A percentile compares a stretch with the other conserved stretches of the same genome.
Conservation (phyloP, 1,284 basidiomycete species). For the Sparassis latifolia region DNA sequence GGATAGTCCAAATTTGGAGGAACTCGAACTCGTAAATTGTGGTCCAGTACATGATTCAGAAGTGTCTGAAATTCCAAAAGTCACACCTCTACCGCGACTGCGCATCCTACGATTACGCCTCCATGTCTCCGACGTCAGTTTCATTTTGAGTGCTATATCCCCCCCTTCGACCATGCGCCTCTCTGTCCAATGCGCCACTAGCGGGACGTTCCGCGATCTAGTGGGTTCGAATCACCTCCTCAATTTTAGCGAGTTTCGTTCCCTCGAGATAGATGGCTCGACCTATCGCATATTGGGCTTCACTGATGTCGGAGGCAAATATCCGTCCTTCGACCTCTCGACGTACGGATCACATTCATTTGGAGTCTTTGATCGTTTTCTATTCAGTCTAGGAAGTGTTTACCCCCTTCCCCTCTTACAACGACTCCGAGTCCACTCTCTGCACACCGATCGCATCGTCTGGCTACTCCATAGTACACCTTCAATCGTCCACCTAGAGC, state of each 20-base stretch:
- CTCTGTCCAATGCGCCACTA: background rate
- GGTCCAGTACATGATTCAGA: background rate
- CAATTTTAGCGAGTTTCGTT: background rate
- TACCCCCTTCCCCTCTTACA: background rate
- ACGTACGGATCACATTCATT: background rate
- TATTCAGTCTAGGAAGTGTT: background rate
- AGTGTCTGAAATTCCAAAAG: background rate
- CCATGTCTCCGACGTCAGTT: background rate
- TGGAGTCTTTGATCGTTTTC: background rate
- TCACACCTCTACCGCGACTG: background rate
- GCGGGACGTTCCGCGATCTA: background rate
- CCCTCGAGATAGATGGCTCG: background rate
- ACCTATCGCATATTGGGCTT: background rate
- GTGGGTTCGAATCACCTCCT: background rate
- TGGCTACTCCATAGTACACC: background rate
- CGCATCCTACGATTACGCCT: background rate
- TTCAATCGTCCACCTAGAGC: background rate
- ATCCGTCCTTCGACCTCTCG: background rate
- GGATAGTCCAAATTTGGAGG: conserved; percentile 2
- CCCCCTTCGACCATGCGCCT: background rate
- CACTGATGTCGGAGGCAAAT: background rate
- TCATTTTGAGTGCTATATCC: background rate
- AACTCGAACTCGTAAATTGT: background rate
- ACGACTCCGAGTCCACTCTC: background rate
- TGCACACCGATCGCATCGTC: background rate